phyloP scores from a whole-genome alignment of 371 early-diverging fungal genomes.

The Nematocida displodere region DNA sequence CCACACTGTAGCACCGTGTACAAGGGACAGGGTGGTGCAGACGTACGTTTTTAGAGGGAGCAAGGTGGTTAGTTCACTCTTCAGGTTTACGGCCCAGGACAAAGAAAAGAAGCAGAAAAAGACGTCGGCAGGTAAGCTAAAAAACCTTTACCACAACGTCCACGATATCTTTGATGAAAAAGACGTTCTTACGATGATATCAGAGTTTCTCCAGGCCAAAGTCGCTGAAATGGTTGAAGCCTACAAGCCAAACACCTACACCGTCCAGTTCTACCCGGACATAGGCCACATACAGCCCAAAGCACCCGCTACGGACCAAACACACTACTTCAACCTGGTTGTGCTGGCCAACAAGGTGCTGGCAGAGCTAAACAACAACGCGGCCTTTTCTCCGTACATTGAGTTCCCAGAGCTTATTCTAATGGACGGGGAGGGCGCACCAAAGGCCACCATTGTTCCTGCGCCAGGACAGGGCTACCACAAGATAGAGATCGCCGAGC shows the following conservation, averaged over 20 bases:
- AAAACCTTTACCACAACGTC: not conserved
- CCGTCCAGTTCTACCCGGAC: not conserved
- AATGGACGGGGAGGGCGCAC: not conserved
- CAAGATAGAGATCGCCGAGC: not conserved
- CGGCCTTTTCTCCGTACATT: not conserved
- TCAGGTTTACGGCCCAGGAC: not conserved
- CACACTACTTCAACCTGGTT: conserved; percentile 1
- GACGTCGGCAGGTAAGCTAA: not conserved
- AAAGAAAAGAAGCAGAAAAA: not conserved
- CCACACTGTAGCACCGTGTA: not conserved
- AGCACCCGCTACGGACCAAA: not conserved
- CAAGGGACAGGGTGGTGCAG: not conserved
- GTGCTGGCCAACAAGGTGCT: not conserved
- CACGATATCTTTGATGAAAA: not conserved
- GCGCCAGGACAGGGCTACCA: not conserved
- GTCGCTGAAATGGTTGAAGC: not conserved
- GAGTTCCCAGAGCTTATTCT: not conserved
- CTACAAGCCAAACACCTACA: not conserved
- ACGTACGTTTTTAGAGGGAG: conserved; percentile 14
- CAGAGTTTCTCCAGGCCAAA: not conserved
- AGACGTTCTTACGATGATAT: not conserved
- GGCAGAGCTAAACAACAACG: not conserved
- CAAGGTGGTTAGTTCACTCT: conserved; percentile 1
- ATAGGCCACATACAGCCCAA: not conserved
- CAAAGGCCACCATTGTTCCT: conserved; percentile 2